Percentiles rank a stretch among this genome's conserved stretches.
Conservation (phyloP, 1,139 yeast genomes). For the Taphrina pruni region DNA sequence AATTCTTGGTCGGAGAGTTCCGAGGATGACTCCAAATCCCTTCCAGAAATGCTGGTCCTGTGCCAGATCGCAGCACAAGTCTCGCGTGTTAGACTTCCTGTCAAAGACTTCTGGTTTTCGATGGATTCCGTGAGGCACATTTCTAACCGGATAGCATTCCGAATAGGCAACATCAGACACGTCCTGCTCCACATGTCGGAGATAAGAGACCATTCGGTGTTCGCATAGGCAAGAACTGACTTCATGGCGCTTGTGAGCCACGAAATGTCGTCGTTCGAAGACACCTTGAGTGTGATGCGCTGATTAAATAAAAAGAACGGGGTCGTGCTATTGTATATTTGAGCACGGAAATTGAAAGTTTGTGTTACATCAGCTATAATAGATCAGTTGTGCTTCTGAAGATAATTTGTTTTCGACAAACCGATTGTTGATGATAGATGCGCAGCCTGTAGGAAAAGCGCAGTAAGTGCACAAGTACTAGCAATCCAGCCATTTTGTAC, state of each 20-base stretch:
- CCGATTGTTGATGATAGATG: conserved; percentile 1
- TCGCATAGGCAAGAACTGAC: conserved; percentile 6
- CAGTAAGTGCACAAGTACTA: conserved; percentile 50
- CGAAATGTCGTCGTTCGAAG: conserved; percentile 37
- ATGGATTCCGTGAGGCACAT: not conserved
- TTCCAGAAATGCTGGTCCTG: conserved; percentile 18
- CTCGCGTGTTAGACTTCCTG: conserved; percentile 46
- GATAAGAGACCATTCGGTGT: conserved; percentile 8
- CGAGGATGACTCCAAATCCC: conserved; percentile 47
- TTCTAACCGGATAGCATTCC: not conserved
- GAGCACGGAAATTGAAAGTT: conserved; percentile 8
- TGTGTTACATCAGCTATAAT: not conserved
- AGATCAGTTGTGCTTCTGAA: not conserved
- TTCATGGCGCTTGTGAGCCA: conserved; percentile 34
- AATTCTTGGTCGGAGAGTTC: conserved; percentile 25
- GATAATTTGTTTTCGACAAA: not conserved
- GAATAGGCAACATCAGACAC: not conserved
- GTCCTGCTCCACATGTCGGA: conserved; percentile 10
- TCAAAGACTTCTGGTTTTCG: conserved; percentile 18
- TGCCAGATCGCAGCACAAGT: conserved; percentile 10
- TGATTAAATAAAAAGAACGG: conserved; percentile 43
- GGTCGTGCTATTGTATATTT: conserved; percentile 11
- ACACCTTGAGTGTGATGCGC: conserved; percentile 60
- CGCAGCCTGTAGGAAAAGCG: conserved; percentile 48
- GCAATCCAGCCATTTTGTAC: conserved; percentile 50